phyloP scores from a whole-genome alignment of 495 filamentous ascomycete species.

The Pseudevernia furfuracea region DNA sequence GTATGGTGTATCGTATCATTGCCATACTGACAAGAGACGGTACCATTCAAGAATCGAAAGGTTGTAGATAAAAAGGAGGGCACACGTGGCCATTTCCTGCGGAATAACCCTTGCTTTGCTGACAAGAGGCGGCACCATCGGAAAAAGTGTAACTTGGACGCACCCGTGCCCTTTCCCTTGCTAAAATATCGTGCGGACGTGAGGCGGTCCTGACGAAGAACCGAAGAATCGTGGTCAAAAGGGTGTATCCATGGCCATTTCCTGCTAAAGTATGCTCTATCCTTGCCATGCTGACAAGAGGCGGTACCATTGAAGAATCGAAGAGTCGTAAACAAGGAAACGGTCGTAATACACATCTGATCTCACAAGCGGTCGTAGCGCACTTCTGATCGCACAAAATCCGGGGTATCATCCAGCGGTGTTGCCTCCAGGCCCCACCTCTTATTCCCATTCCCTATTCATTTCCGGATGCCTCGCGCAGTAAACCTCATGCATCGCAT shows the following conservation, averaged over 20 bases:
- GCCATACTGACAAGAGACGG: neutral
- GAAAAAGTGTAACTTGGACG: too few relatives aligned
- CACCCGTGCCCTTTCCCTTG: too few relatives aligned
- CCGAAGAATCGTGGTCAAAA: neutral
- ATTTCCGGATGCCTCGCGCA: conserved; percentile 9
- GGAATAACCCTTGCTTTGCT: too few relatives aligned
- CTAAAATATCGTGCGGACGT: too few relatives aligned
- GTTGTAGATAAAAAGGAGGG: neutral
- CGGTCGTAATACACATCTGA: neutral
- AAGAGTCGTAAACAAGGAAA: conserved; percentile 1
- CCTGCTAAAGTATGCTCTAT: neutral
- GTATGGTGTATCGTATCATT: too few relatives aligned
- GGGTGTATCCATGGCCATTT: neutral
- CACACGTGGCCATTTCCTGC: neutral
- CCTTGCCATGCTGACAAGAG: neutral
- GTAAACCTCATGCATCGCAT: conserved; percentile 64
- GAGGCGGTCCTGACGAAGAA: neutral
- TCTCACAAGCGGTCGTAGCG: neutral
- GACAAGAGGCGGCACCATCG: too few relatives aligned
- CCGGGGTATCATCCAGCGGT: neutral
- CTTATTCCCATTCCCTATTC: conserved; percentile 4
- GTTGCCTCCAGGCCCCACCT: neutral
- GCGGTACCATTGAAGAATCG: neutral
- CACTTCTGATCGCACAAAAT: neutral
- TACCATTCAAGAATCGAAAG: neutral